These are phyloP conservation scores for Diospyros lotus DNA, from an alignment of 148 eudicot genomes.

Conservation along the genomic window DNA sequence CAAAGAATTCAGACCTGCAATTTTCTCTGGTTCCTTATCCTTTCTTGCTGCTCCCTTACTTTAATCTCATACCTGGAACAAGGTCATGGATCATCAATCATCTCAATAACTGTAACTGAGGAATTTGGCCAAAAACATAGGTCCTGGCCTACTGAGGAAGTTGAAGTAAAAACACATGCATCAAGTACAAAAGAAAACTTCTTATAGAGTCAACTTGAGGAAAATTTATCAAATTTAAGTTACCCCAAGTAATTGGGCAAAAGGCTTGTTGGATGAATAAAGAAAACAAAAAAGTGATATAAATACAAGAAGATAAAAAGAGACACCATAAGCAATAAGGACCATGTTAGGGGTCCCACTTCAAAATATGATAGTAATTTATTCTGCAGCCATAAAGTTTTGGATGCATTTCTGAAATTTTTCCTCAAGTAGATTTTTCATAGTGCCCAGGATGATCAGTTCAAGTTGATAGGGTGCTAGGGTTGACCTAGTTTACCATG, in stretches of 20 bases:
- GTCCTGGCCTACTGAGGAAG: not conserved
- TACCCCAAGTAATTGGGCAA: not conserved
- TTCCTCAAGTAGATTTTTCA: not conserved
- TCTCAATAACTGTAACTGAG: not conserved
- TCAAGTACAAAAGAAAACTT: not conserved
- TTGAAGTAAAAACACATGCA: not conserved
- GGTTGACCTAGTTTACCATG: not conserved
- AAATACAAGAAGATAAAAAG: not conserved
- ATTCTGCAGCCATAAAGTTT: not conserved
- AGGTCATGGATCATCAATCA: slow-evolving; percentile 15
- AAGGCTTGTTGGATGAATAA: not conserved
- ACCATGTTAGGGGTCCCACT: not conserved
- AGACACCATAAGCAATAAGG: not conserved
- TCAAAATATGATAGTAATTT: not conserved
- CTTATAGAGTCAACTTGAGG: not conserved
- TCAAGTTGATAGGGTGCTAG: not conserved
- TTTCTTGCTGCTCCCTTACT: slow-evolving; percentile 87
- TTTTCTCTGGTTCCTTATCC: slow-evolving; percentile 70
- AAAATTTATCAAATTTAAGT: not conserved
- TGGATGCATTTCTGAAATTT: no score
- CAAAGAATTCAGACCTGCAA: slow-evolving; percentile 54
- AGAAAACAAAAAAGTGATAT: not conserved
- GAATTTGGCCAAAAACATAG: not conserved
- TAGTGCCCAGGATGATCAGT: not conserved
- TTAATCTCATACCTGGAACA: slow-evolving; percentile 84